Evolutionary conservation across 2,329 filamentous ascomycete genomes (phyloP).

Genomic region (Aureobasidium sp.): DNA sequence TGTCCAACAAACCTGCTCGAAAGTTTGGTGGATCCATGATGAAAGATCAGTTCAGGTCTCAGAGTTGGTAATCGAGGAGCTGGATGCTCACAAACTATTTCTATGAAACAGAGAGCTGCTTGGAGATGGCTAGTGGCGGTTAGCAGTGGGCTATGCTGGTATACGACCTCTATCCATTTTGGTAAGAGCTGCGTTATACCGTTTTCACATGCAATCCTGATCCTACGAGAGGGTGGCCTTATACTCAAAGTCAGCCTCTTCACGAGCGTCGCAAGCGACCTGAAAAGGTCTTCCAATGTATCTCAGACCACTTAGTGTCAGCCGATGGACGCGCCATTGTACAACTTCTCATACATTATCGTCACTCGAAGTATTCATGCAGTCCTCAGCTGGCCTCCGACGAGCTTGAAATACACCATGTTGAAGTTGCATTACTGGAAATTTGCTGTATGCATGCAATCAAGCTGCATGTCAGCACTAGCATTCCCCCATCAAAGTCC

Average conservation of each 20-base stretch:
- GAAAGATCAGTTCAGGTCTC: neutral
- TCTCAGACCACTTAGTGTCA: neutral
- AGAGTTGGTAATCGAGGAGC: neutral
- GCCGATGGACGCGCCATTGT: neutral
- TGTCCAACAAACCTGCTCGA: neutral
- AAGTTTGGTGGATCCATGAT: conserved; percentile 11
- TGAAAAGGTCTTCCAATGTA: neutral
- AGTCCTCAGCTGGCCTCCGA: neutral
- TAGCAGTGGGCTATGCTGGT: neutral
- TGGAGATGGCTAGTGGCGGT: neutral
- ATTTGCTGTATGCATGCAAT: neutral
- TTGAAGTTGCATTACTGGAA: neutral
- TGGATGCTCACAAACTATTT: too few species aligned
- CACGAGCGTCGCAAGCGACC: neutral
- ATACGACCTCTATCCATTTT: neutral
- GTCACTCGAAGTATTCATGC: neutral
- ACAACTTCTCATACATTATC: neutral
- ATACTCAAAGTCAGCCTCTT: neutral
- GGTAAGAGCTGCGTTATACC: neutral
- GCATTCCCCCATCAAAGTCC: neutral
- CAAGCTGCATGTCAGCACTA: neutral
- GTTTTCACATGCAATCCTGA: neutral
- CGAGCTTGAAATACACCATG: neutral
- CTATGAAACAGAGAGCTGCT: neutral
- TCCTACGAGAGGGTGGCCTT: neutral